These are phyloP conservation scores for Coemansia sp. DNA, from an alignment of 192 early-diverging fungal species.

Conservation along the genomic window DNA sequence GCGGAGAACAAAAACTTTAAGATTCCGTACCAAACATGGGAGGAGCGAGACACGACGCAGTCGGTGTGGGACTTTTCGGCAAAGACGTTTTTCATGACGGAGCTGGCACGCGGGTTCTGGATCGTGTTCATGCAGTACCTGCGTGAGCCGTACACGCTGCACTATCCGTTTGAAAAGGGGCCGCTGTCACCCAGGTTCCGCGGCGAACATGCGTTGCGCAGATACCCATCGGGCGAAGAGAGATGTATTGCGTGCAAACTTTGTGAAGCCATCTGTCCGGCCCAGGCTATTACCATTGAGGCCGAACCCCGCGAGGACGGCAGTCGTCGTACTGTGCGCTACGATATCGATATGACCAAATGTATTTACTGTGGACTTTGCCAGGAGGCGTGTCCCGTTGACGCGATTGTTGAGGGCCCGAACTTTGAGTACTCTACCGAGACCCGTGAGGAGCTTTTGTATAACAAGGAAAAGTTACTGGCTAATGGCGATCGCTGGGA, in stretches of 20 bases:
- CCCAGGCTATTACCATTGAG: constrained; percentile 98
- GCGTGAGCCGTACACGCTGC: constrained; percentile 93
- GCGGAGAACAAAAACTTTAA: constrained; percentile 35
- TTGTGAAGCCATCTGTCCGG: constrained; percentile 97
- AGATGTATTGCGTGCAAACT: constrained; percentile 98
- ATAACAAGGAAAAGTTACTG: constrained; percentile 97
- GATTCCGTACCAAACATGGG: constrained; percentile 51
- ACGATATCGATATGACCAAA: constrained; percentile 99
- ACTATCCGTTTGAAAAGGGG: constrained; percentile 96
- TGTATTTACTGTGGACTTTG: constrained; percentile 98
- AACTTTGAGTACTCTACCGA: constrained; percentile 97
- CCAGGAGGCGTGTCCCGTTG: constrained; percentile 94
- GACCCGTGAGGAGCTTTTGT: constrained; percentile 95
- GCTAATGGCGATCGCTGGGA: constrained; percentile 99
- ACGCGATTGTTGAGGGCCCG: constrained; percentile 97
- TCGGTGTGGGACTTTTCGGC: constrained; percentile 64
- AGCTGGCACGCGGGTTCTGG: constrained; percentile 89
- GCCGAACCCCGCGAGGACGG: constrained; percentile 95
- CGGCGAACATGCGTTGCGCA: constrained; percentile 92
- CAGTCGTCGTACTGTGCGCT: constrained; percentile 89
- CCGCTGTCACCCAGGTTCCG: constrained; percentile 90
- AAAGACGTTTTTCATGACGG: constrained; percentile 85
- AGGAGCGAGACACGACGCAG: constrained; percentile 46
- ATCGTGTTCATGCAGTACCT: constrained; percentile 90
- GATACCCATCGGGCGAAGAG: constrained; percentile 96